phyloP scores from a whole-genome alignment of 208 protist genomes.

The Leishmania amazonensis region DNA sequence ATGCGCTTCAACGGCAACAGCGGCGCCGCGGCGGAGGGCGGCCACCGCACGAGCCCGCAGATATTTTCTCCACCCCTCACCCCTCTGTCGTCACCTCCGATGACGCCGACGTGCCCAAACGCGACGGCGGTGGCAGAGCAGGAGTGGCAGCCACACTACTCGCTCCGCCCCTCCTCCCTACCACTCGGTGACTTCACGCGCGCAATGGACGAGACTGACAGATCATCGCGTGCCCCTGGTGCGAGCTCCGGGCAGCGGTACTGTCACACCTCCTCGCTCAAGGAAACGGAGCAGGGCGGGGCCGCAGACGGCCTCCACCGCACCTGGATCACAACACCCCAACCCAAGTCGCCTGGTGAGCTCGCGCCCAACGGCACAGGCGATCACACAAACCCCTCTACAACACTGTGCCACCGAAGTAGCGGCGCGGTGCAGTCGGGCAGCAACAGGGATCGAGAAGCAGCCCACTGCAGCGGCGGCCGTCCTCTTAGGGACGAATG shows the following conservation, averaged over 20 bases:
- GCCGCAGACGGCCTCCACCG: background rate
- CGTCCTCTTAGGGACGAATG: background rate
- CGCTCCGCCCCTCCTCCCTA: background rate
- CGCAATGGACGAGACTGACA: background rate
- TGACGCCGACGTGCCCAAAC: background rate
- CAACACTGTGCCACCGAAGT: background rate
- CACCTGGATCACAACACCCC: background rate
- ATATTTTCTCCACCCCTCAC: background rate
- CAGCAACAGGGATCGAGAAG: too few relatives aligned
- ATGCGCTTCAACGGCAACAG: background rate
- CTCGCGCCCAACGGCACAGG: background rate
- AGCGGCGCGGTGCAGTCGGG: background rate
- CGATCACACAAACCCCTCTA: background rate
- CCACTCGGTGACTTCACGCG: background rate
- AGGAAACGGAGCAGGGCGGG: background rate
- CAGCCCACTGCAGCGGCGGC: background rate
- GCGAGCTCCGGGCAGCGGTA: constrained; percentile 4
- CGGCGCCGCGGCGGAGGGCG: background rate
- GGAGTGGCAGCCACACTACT: constrained; percentile 1
- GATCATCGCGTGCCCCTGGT: background rate
- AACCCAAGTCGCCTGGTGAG: background rate
- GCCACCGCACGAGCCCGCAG: background rate
- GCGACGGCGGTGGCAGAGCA: constrained; percentile 1
- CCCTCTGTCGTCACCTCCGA: background rate
- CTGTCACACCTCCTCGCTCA: constrained; percentile 5